Base-by-base conservation (phyloP, 768 basidiomycete genomes). In the Pulveroboletus sp. region DNA sequence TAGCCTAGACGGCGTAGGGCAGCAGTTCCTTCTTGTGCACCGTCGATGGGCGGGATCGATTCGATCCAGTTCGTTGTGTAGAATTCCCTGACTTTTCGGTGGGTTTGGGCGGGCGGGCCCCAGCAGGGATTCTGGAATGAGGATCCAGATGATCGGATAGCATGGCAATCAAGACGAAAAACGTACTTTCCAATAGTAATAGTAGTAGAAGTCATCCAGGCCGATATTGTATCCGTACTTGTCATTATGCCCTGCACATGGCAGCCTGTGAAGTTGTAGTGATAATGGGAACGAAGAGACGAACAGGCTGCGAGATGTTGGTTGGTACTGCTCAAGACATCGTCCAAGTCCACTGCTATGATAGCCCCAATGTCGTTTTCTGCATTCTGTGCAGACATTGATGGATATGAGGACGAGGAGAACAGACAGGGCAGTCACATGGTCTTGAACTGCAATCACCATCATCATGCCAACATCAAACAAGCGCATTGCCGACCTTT, bases 161-260 rank as follows among this genome's bases (percentile, higher is more conserved):
- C 14, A 44, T 31, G 32, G 12, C 21, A 9, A 36, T 14, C 40
- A 31, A 20, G 25, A 24, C 9, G 23, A 33, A 19, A 23, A 24
- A 35, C 64, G 42, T 43, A 78, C 85, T 75, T 84, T 86, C 86
- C 86, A 87, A 60, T 84, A 87, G 63, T 84, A 85, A 56, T 85
- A 86, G 60, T 87, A 88, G 55, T 81, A 80, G 61, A 85, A 86
- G 43, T 76, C 56, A n/a, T 74, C 68, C 38, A 79, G 45, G 27
- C 69, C 69, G 72, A 88, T 82, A 21, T 50, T 34, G 4, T 83
- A 80, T 13, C 78, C 79, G 58, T 78, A 81, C 9, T 60, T 61
- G 20, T 74, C 72, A 50, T 87, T 87, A 55, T 87, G 85, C 85
- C 85, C 85, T 87, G 49, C 6, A 51, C 27, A 48, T 34, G 19